phyloP scores from a whole-genome alignment of 176 grass and related monocot species.

The Phragmites australis region DNA sequence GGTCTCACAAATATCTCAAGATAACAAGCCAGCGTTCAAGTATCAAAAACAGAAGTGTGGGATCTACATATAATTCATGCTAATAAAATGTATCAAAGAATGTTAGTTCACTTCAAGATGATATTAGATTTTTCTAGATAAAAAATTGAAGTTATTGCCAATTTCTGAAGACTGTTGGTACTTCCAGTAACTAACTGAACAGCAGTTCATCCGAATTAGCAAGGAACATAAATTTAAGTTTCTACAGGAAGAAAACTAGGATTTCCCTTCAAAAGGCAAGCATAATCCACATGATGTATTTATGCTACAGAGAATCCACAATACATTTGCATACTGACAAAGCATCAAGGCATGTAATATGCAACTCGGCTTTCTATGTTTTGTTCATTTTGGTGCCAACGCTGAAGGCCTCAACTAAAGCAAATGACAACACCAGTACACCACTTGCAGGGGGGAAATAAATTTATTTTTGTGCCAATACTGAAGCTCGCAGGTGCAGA shows the following conservation, averaged over 20 bases:
- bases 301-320: background rate
- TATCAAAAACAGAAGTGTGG: background rate
- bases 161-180: background rate
- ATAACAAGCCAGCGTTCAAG: constrained; percentile 3
- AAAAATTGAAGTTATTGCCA: background rate
- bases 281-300: background rate
- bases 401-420: background rate
- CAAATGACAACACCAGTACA: background rate
- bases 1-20: constrained; percentile 7
- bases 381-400: background rate
- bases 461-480: background rate
- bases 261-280: background rate
- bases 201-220: background rate
- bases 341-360: background rate
- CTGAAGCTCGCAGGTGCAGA: background rate
- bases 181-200: background rate
- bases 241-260: constrained; percentile 5
- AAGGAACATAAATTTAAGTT: constrained; percentile 24
- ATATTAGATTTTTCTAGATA: background rate
- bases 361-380: background rate
- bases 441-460: background rate
- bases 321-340: background rate
- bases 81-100: background rate
- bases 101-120: background rate
- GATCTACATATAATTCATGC: background rate